A percentile compares a stretch with the other conserved stretches of the same genome.
These are phyloP conservation scores for Trichophyton benhamiae DNA, from an alignment of 2,329 filamentous ascomycete genomes.

Conservation along the genomic window DNA sequence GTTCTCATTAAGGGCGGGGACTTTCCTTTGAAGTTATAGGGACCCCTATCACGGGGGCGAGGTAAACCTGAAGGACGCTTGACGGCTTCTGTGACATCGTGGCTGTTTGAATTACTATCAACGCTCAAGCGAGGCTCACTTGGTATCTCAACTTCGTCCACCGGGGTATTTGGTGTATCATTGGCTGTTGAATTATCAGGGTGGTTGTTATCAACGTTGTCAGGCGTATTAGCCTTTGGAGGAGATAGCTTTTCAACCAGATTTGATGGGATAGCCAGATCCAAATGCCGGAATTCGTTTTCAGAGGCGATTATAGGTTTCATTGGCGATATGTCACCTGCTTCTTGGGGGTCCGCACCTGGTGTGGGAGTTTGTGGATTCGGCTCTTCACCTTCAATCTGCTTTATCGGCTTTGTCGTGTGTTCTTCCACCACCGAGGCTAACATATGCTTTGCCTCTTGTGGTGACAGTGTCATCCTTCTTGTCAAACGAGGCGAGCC, in stretches of 20 bases:
- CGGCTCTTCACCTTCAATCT: constrained; percentile 7
- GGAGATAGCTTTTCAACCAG: constrained; percentile 17
- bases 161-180: neutral
- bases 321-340: constrained; percentile 12
- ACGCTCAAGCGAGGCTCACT: neutral
- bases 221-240: neutral
- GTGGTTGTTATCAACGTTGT: neutral
- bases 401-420: constrained; percentile 28
- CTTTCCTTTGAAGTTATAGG: constrained; percentile 26
- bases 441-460: constrained; percentile 52
- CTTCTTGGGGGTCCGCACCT: neutral
- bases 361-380: neutral
- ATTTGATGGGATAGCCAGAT: constrained; percentile 40
- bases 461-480: constrained; percentile 41
- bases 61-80: constrained; percentile 28
- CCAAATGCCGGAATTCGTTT: constrained; percentile 48
- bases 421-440: constrained; percentile 56
- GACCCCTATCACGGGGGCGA: constrained; percentile 24
- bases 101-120: constrained; percentile 6
- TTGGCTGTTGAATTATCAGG: neutral
- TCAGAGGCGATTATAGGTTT: constrained; percentile 24
- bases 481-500: constrained; percentile 23
- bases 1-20: constrained; percentile 40
- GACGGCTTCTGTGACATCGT: neutral
- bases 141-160: neutral